Evolutionary conservation across 2,329 filamentous ascomycete species (phyloP), one percentile per base, ranked within the genome.

Genomic region (Verticillium tricorpus): DNA sequence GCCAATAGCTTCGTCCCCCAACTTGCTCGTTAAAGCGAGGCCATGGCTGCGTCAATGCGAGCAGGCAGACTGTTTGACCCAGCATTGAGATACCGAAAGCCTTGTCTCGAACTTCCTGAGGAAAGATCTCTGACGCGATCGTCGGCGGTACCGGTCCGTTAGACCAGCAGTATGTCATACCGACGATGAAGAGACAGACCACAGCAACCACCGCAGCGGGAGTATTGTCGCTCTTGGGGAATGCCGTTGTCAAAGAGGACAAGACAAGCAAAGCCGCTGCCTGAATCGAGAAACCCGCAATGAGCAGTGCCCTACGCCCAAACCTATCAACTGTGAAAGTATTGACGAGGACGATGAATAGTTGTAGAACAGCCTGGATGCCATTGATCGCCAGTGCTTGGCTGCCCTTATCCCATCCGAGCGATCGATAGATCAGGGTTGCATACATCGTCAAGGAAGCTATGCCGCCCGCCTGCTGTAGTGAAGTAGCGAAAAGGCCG

Each of bases 151-250:
- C 71, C 3, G 76, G 75, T 2, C 76, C 75, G 50, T 77, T 77
- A 6, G 71, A 73, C 73, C 72, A 77, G 62, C 75, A 76, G 65
- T 78, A 78, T 1, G 75, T 77, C 35, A 78, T 63, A 0, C 76
- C 76, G 22, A 78, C 74, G 56, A 78, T 75, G 63, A 78, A 79
- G 2, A 78, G 64, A 74, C 78, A 78, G 5, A 74, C 75, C 12
- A 78, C 69, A 58, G 78, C 76, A 0, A 70, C 74, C 1, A 78
- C 68, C 5, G 73, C 75, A 2, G 76, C 76, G 14, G 73, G 66
- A 54, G 69, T 73, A 61, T 77, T 77, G 17, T 65, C 62, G 62
- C 77, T 76, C 45, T 70, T 62, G 1, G 76, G 76, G 59, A 72
- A 78, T 2, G 69, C 67, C 0, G 75, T 78, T 0, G 74, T 76